Evolutionary conservation across 2,329 filamentous ascomycete genomes (phyloP), one percentile per base, ranked within the genome.

Genomic region (Byssothecium circinans): DNA sequence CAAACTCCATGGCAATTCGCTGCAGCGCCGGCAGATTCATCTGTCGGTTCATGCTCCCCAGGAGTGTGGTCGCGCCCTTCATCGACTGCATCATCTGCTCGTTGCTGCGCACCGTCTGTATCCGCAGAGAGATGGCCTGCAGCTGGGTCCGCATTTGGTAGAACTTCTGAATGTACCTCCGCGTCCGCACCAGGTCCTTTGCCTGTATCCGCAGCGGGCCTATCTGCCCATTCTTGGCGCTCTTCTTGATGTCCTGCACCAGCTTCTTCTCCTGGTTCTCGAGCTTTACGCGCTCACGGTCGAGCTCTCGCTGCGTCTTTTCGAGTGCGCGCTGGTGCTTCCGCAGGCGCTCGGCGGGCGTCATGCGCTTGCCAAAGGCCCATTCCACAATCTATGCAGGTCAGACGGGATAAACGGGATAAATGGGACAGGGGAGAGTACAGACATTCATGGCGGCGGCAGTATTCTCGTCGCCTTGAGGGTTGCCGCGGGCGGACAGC

Each of bases 11-110:
- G 17, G 94, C 92, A 68, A 99, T 99, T 48, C 92, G 85, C 71
- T 97, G 92, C 27, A 99, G 78, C 15, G 91, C 91, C 0, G 94
- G 94, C 2, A 99, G 83, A 68, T 99, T 97, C 91, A 97, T 97
- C 55, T 89, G 89, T 56, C 88, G 83, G 73, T 99, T 99, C 94
- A 99, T 99, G 75, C 88, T 95, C 45, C 91, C 91, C 7, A 99
- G 78, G 2, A 96, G 86, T 73, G 87, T 50, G 1, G 94, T 97
- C 4, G 94, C 94, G 27, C 94, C 94, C 74, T 96, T 99, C 94
- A 99, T 97, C 8, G 91, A 94, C 73, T 96, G 90, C 91, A 96
- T 96, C 94, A 99, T 99, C 74, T 97, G 92, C 72, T 99, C 94
- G 73, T 99, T 99, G 58, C 91, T 96, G 56, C 94, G 86, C 56